Evolutionary conservation across 2,329 filamentous ascomycete genomes (phyloP).

Genomic region (Pyrenophora teres): DNA sequence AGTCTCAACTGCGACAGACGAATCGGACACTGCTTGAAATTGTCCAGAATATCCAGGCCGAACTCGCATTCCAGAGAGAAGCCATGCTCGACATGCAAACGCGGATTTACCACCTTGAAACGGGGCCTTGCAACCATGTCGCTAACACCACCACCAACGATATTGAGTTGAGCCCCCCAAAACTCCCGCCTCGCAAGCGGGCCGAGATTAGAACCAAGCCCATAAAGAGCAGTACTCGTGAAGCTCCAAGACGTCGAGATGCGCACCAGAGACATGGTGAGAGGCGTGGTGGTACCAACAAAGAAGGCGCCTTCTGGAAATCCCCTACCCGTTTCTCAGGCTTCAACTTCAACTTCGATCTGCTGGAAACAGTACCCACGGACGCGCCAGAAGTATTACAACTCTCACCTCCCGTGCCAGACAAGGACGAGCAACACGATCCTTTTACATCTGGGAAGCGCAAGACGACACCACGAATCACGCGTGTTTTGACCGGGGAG

Average conservation of each 20-base stretch:
- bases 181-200: not conserved
- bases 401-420: slow-evolving; percentile 24
- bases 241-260: slow-evolving; percentile 34
- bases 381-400: slow-evolving; percentile 28
- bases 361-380: slow-evolving; percentile 8
- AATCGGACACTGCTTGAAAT: slow-evolving; percentile 36
- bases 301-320: slow-evolving; percentile 32
- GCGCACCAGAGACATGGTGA: slow-evolving; percentile 33
- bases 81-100: slow-evolving; percentile 38
- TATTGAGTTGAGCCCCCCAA: not conserved
- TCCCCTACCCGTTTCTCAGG: slow-evolving; percentile 34
- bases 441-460: slow-evolving; percentile 3
- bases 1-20: slow-evolving; percentile 30
- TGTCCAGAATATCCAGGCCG: slow-evolving; percentile 35
- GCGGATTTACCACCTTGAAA: slow-evolving; percentile 35
- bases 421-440: slow-evolving; percentile 8
- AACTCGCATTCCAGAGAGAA: slow-evolving; percentile 31
- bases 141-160: not conserved
- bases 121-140: not conserved
- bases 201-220: slow-evolving; percentile 18
- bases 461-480: slow-evolving; percentile 3
- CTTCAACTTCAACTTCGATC: slow-evolving; percentile 34
- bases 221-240: slow-evolving; percentile 12
- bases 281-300: slow-evolving; percentile 34
- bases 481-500: slow-evolving; percentile 9